A percentile compares a stretch with the other conserved stretches of the same genome.
phyloP scores from a whole-genome alignment of 345 rosid genomes.

The Crucihimalaya himalaica region DNA sequence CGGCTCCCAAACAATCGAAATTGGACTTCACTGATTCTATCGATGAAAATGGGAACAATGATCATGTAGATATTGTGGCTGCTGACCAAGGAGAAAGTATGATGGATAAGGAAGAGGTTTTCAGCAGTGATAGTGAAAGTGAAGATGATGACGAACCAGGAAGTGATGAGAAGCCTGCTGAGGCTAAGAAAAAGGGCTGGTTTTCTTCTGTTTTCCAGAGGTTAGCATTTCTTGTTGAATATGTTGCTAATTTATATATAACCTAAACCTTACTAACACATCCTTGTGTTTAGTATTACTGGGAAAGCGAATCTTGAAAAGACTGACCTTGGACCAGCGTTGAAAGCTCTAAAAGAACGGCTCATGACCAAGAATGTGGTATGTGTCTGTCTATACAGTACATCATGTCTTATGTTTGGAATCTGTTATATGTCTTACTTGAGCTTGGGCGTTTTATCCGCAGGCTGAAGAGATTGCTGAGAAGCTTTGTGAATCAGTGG shows the following conservation, averaged over 20 bases:
- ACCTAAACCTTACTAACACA: slow-evolving; percentile 1
- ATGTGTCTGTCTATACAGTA: slow-evolving; percentile 34
- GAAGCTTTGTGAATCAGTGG: slow-evolving; percentile 97
- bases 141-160: slow-evolving; percentile 74
- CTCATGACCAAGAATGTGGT: slow-evolving; percentile 99
- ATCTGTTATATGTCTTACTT: not conserved
- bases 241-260: not conserved
- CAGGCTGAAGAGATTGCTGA: slow-evolving; percentile 99
- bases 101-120: slow-evolving; percentile 95
- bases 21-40: slow-evolving; percentile 84
- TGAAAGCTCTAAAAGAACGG: slow-evolving; percentile 95
- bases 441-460: not conserved
- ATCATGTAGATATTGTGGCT: slow-evolving; percentile 60
- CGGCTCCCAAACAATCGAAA: slow-evolving; percentile 61
- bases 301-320: slow-evolving; percentile 97
- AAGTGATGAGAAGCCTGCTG: slow-evolving; percentile 66
- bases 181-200: slow-evolving; percentile 90
- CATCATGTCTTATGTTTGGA: not conserved
- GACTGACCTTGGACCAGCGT: slow-evolving; percentile 88
- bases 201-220: slow-evolving; percentile 97
- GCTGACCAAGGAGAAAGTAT: slow-evolving; percentile 93
- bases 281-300: slow-evolving; percentile 65
- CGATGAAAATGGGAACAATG: slow-evolving; percentile 55
- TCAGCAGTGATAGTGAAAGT: slow-evolving; percentile 82
- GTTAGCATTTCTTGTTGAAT: slow-evolving; percentile 42